These are phyloP conservation scores for Pestalotiopsis sp. DNA, from an alignment of 2,329 filamentous ascomycete genomes.

Conservation along the genomic window DNA sequence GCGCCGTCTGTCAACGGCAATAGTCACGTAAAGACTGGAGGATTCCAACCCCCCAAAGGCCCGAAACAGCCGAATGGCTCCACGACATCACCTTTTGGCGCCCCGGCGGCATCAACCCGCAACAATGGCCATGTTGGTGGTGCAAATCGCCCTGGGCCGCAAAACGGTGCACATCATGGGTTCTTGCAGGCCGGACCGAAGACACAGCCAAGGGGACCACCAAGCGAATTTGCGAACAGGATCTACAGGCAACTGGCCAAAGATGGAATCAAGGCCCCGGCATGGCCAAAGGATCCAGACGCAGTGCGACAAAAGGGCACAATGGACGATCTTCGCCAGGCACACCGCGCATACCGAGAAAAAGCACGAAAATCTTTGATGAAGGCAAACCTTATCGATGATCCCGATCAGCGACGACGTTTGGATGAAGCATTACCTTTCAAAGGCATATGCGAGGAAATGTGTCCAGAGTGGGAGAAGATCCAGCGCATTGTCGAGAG, in stretches of 20 bases:
- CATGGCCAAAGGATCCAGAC: conserved; percentile 59
- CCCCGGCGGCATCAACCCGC: background rate
- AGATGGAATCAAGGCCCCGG: conserved; percentile 56
- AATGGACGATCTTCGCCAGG: conserved; percentile 58
- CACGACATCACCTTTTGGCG: background rate
- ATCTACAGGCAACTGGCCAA: conserved; percentile 57
- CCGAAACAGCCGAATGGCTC: background rate
- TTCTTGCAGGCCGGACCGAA: background rate
- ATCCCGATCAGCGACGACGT: conserved; percentile 64
- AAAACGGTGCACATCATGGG: conserved; percentile 4
- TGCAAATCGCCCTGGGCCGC: background rate
- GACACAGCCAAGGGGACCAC: background rate
- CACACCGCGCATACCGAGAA: conserved; percentile 59
- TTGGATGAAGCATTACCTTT: conserved; percentile 68
- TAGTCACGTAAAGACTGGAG: background rate
- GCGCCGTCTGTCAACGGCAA: background rate
- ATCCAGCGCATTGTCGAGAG: conserved; percentile 64
- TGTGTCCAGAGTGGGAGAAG: conserved; percentile 71
- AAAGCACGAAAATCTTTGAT: conserved; percentile 61
- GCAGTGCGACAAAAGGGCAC: conserved; percentile 52
- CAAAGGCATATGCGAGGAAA: conserved; percentile 69
- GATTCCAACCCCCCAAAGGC: background rate
- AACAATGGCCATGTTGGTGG: background rate
- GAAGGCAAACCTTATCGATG: conserved; percentile 63
- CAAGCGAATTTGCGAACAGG: conserved; percentile 42